Percentiles rank a stretch among this genome's conserved stretches.
Evolutionary conservation across 345 rosid species (phyloP).

Genomic region (Leavenworthia alabamica): DNA sequence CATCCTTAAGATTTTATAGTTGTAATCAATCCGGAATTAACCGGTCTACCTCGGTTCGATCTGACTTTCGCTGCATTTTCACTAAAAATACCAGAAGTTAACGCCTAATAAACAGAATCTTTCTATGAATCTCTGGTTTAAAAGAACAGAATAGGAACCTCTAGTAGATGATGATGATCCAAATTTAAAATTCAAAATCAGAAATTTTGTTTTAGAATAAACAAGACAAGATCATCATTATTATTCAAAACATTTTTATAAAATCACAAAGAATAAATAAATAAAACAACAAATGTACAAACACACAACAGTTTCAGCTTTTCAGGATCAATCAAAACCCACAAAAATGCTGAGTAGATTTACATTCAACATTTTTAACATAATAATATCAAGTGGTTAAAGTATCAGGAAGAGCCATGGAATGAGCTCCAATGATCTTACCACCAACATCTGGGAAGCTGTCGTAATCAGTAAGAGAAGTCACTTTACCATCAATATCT

Average conservation of each 20-base stretch:
- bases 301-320: constrained; percentile 16
- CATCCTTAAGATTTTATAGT: background rate
- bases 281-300: constrained; percentile 28
- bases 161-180: too few relatives aligned
- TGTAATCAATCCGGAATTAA: background rate
- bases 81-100: background rate
- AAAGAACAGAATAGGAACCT: background rate
- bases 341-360: background rate
- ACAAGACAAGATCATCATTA: too few relatives aligned
- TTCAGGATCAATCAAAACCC: constrained; percentile 17
- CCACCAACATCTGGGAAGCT: constrained; percentile 90
- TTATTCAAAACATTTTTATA: background rate
- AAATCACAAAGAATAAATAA: constrained; percentile 20
- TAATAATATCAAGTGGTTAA: constrained; percentile 87
- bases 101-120: background rate
- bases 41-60: background rate
- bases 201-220: too few relatives aligned
- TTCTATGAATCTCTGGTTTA: background rate
- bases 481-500: constrained; percentile 50
- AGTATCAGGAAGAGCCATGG: constrained; percentile 49
- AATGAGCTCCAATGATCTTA: constrained; percentile 56
- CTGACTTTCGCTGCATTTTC: background rate
- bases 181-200: too few relatives aligned
- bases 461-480: constrained; percentile 51
- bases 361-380: background rate